These are phyloP conservation scores for Penicillium desertorum DNA, from an alignment of 495 filamentous ascomycete genomes.

Conservation along the genomic window DNA sequence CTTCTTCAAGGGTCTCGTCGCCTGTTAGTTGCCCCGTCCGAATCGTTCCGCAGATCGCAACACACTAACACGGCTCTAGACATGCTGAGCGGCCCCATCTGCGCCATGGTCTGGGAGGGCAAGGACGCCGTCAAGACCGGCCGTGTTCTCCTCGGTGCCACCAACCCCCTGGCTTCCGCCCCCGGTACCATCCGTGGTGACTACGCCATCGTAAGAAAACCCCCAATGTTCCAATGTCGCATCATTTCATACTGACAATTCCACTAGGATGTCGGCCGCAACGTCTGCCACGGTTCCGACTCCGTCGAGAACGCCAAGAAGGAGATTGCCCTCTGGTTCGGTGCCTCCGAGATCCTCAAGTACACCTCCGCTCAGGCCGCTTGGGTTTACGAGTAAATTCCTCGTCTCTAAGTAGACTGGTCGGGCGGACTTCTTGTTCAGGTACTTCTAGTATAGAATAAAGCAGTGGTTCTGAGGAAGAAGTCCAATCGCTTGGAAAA, in stretches of 20 bases:
- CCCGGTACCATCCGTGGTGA: conserved; percentile 98
- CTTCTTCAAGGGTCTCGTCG: conserved; percentile 91
- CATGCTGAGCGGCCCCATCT: conserved; percentile 95
- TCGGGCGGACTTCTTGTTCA: conserved; percentile 20
- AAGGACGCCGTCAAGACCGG: conserved; percentile 97
- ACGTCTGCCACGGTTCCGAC: conserved; percentile 99
- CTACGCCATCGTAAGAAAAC: conserved; percentile 58
- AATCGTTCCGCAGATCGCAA: conserved; percentile 3
- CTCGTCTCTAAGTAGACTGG: conserved; percentile 25
- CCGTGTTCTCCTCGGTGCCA: conserved; percentile 91
- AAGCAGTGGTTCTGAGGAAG: conserved; percentile 24
- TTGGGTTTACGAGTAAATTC: conserved; percentile 89
- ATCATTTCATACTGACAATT: conserved; percentile 7
- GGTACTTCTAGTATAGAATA: conserved; percentile 23
- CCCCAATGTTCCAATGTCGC: neutral
- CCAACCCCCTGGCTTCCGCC: conserved; percentile 89
- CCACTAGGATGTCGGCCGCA: conserved; percentile 83
- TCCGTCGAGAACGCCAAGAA: conserved; percentile 97
- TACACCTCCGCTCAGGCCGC: conserved; percentile 76
- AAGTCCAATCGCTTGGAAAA: conserved; percentile 32
- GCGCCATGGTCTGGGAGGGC: conserved; percentile 99
- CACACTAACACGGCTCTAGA: conserved; percentile 51
- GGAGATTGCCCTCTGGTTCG: conserved; percentile 99
- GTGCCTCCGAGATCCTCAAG: conserved; percentile 71
- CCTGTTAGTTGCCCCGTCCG: conserved; percentile 58